phyloP scores from a whole-genome alignment of 1,284 basidiomycete species.

The Ustilago vetiveriae region DNA sequence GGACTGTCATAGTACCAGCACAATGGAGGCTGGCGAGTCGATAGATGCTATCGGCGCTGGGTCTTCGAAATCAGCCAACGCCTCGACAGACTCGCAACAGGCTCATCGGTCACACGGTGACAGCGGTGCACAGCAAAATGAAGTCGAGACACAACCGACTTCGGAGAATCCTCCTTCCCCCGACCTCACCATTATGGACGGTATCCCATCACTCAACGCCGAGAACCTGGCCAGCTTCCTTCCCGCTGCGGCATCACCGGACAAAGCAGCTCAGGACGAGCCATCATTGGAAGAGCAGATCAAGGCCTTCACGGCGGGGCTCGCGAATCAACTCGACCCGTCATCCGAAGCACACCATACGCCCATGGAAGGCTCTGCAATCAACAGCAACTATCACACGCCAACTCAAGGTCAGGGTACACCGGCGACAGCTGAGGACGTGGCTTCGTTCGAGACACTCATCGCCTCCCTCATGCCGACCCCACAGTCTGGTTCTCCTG shows the following conservation, averaged over 20 bases:
- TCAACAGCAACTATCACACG: slow-evolving; percentile 25
- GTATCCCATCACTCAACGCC: slow-evolving; percentile 28
- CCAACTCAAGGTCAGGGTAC: slow-evolving; percentile 37
- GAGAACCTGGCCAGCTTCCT: slow-evolving; percentile 24
- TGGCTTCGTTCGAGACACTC: slow-evolving; percentile 40
- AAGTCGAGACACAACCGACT: not conserved
- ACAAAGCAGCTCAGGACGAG: slow-evolving; percentile 1
- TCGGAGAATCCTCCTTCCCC: slow-evolving; percentile 1
- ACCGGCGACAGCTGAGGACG: slow-evolving; percentile 39
- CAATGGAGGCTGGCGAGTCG: slow-evolving; percentile 48
- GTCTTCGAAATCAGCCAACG: not conserved
- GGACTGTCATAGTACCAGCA: slow-evolving; percentile 13
- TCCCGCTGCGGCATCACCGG: slow-evolving; percentile 8
- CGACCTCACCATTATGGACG: slow-evolving; percentile 37
- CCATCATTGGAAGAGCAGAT: slow-evolving; percentile 38
- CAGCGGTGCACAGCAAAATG: too few relatives aligned
- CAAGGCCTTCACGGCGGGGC: slow-evolving; percentile 36
- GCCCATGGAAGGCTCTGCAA: slow-evolving; percentile 16
- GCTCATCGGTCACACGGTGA: too few relatives aligned
- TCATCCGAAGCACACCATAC: slow-evolving; percentile 16
- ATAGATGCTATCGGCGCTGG: slow-evolving; percentile 23
- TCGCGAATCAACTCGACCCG: slow-evolving; percentile 25
- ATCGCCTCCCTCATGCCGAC: slow-evolving; percentile 49
- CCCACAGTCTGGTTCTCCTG: slow-evolving; percentile 25
- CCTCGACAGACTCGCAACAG: not conserved